Evolutionary conservation across 495 filamentous ascomycete genomes (phyloP), one percentile per base, ranked within the genome.

Genomic region (Penicillium soppii): DNA sequence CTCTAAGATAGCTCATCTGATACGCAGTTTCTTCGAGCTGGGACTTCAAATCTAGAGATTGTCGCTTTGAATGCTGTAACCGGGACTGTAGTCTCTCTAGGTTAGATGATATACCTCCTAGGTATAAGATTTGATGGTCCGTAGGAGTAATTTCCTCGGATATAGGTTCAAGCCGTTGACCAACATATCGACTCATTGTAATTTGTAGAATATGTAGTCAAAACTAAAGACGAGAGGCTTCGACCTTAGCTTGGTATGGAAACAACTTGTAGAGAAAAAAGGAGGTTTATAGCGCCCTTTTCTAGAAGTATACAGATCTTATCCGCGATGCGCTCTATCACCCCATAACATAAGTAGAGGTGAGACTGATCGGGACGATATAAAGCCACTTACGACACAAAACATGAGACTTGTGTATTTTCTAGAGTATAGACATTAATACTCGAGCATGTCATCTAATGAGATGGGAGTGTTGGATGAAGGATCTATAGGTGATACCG

Each of bases 1-100:
- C 56, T 35, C 32, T 52, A 8, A 59, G 32, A 43, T 59, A 59
- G 37, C 56, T 55, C 13, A 49, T 54, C 39, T 59, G 25, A 38
- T 59, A 59, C 13, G 37, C 43, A 23, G 47, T 33, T 16, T 47
- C 48, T 36, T 57, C 54, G 1, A 57, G 15, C 19, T 46, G 15
- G n/a, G 9, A 15, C 29, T 30, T 51, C 1, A 32, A 42, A 27
- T 47, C 38, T 47, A 26, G 40, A 2, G 47, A 52, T 27, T 40
- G 15, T 17, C 32, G 7, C 23, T 57, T 57, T 32, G 26, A 19
- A 17, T 23, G 4, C 26, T 57, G 35, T 4, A 57, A 26, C 17
- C 20, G 35, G 8, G 54, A 57, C n/a, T 43, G 42, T 19, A 57
- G 48, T 29, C 29, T 33, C 8, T 55, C 36, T 5, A 57, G 54